Percentiles rank a stretch among this genome's conserved stretches.
phyloP scores from a whole-genome alignment of 2,329 filamentous ascomycete genomes.

The Cladophialophora chaetospira region DNA sequence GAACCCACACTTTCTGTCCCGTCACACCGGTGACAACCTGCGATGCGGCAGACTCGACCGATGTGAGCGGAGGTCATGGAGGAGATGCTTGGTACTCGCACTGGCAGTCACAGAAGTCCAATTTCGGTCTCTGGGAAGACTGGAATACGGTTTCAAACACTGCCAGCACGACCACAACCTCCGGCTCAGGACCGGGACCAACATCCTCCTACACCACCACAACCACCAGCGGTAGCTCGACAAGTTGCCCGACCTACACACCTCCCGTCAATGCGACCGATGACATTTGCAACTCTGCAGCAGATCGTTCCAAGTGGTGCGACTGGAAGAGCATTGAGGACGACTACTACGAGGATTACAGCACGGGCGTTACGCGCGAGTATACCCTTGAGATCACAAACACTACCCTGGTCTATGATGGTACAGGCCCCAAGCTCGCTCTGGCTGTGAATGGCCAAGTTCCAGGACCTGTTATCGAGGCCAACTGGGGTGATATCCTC shows the following conservation, averaged over 20 bases:
- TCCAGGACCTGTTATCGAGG: slow-evolving; percentile 67
- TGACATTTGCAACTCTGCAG: slow-evolving; percentile 26
- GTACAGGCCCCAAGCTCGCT: slow-evolving; percentile 48
- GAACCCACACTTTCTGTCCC: slow-evolving; percentile 24
- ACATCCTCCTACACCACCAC: slow-evolving; percentile 3
- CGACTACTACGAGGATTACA: slow-evolving; percentile 22
- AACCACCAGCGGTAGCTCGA: neutral
- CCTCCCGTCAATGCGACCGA: slow-evolving; percentile 17
- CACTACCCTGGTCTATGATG: slow-evolving; percentile 29
- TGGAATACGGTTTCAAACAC: slow-evolving; percentile 14
- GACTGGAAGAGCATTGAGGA: slow-evolving; percentile 21
- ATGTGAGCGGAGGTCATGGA: slow-evolving; percentile 2
- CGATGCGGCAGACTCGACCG: slow-evolving; percentile 4
- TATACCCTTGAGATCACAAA: slow-evolving; percentile 30
- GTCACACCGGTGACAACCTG: slow-evolving; percentile 15
- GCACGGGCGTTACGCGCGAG: slow-evolving; percentile 24
- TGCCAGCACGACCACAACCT: slow-evolving; percentile 1
- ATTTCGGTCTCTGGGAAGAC: slow-evolving; percentile 24
- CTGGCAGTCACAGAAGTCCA: slow-evolving; percentile 23
- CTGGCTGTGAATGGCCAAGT: slow-evolving; percentile 69
- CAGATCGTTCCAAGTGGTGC: slow-evolving; percentile 29
- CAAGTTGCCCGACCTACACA: slow-evolving; percentile 14
- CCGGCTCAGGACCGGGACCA: slow-evolving; percentile 11
- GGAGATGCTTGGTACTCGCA: slow-evolving; percentile 20
- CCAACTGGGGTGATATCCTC: slow-evolving; percentile 63